Conservation (phyloP, 306 rosid genomes). For the Malus fusca region DNA sequence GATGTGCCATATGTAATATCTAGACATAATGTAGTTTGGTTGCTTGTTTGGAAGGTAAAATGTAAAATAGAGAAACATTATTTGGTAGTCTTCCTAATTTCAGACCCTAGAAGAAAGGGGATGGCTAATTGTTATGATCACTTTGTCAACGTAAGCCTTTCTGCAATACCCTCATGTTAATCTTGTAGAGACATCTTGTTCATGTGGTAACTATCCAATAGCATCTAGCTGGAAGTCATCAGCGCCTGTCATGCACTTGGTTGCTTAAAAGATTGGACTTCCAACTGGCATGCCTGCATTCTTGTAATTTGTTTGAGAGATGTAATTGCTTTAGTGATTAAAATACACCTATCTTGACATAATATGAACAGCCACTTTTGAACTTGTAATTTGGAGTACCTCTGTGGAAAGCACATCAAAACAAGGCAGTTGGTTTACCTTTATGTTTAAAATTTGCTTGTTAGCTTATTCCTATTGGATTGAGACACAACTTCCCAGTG, state of each 20-base stretch:
- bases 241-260: neutral
- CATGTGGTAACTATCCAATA: neutral
- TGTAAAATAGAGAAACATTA: no score
- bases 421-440: neutral
- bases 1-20: neutral
- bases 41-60: no score
- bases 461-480: neutral
- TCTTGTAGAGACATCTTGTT: neutral
- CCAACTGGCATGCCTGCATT: neutral
- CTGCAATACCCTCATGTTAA: neutral
- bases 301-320: neutral
- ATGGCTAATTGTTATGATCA: no score
- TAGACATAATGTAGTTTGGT: neutral
- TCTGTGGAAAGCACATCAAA: neutral
- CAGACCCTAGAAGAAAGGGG: no score
- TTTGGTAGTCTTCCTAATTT: no score
- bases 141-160: neutral
- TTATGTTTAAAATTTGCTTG: neutral
- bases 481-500: neutral
- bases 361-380: neutral
- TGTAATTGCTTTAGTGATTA: neutral
- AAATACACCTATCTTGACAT: neutral
- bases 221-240: neutral
- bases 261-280: neutral
- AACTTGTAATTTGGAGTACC: neutral